Evolutionary conservation across 768 basidiomycete species (phyloP), one percentile per base, ranked within the genome.

Genomic region (Scleroderma bovista): DNA sequence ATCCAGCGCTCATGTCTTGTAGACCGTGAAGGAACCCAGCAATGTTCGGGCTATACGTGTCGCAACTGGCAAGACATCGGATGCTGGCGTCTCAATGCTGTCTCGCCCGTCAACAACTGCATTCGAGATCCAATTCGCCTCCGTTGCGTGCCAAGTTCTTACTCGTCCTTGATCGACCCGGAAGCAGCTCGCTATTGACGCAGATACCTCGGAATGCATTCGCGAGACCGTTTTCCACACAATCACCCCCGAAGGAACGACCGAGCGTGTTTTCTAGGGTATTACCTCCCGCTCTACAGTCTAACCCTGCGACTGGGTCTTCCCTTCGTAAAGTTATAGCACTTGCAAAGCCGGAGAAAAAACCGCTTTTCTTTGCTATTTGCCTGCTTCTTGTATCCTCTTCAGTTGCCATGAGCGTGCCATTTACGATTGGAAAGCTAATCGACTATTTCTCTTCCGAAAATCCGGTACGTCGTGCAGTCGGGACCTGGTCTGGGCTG

Each of bases 381-480:
- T 87, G 86, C 1, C 69, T 95, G 54, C 75, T 97, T 8, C 66
- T 94, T 15, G 75, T 92, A n/a, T 95, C 93, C 0, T 91, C 92
- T 9, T 73, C 86, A 3, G 89, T 99, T 19, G 88, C 91, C 3
- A 88, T 97, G 84, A 88, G 86, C 55, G 79, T 98, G 12, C 95
- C 95, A 0, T 81, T 96, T 58, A 93, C 93, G 1, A 85, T 97
- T 59, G 95, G 95, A 10, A 89, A 83, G 64, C 73, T 98, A 46
- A 96, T 99, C 53, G 94, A 97, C 69, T 93, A 87, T 70, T 98
- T 96, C 68, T 83, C 87, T 1, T 72, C 83, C 8, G 56, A 77
- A 1, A 75, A 78, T 57, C 81, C 83, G n/a, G 91, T 93, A 49
- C 45, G 66, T 57, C 13, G 12, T 36, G 17, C 32, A 37, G 12